Evolutionary conservation across 2,329 filamentous ascomycete species (phyloP), one percentile per base, ranked within the genome.

Genomic region (Leptographium procerum): DNA sequence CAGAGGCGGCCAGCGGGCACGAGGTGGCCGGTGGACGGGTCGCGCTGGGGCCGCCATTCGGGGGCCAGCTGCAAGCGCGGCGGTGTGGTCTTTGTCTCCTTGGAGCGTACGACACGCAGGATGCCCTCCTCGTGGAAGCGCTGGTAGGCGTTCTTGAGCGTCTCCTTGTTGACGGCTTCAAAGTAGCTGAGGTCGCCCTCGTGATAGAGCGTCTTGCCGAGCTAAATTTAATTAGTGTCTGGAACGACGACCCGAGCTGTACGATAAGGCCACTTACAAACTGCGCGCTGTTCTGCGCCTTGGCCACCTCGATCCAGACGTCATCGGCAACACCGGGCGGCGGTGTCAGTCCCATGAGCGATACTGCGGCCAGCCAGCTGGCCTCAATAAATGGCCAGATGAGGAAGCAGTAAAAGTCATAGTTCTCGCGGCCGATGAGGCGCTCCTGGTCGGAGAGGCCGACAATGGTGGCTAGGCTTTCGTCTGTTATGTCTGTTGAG

Each of bases 381-480:
- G 91, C 88, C 71, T 99, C 94, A 64, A 97, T 91, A 65, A 99
- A 99, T 0, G 94, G 94, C 94, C 94, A 99, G 62, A 99, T 90
- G 24, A 99, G 75, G 77, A 97, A 99, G 73, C 92, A 97, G 73
- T 97, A 97, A 72, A 99, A 99, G 69, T 99, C 94, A 67, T 88
- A 99, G 66, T 96, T 97, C 71, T 99, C 94, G 43, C 92, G 79
- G 1, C 94, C 94, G 8, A 81, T 84, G 33, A 80, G 77, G 22
- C 91, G 81, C 70, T 99, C 94, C 3, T 80, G 74, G 7, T 88
- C 82, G 22, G 88, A 86, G 9, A 99, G 77, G 5, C 90, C 89
- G 43, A 96, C 75, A 58, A 76, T 83, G 1, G 76, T 75, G n/a
- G 90, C 56, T 0, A 79, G 77, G 0, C 77, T 78, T 6, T 76